phyloP scores from a whole-genome alignment of 805 yeast species.

The Metschnikowia borealis region DNA sequence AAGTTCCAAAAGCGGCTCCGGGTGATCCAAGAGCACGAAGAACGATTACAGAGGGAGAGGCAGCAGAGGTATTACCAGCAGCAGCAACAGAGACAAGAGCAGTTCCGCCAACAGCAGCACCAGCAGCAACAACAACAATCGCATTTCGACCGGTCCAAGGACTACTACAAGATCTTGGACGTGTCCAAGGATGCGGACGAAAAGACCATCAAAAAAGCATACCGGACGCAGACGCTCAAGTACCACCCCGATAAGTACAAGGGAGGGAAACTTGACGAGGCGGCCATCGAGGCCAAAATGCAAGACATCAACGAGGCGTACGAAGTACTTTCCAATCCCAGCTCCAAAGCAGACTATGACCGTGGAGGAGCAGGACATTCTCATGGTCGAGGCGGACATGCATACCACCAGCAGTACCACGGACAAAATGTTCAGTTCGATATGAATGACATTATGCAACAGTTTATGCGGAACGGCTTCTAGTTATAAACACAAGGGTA shows the following conservation, averaged over 20 bases:
- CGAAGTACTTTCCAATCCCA: conserved; percentile 71
- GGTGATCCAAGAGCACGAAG: conserved; percentile 30
- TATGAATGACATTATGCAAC: conserved; percentile 16
- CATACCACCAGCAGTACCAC: conserved; percentile 5
- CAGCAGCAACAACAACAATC: conserved; percentile 26
- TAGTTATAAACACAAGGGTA: not conserved
- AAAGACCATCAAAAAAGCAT: conserved; percentile 72
- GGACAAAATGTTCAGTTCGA: conserved; percentile 11
- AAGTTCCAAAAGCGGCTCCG: conserved; percentile 32
- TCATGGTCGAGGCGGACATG: conserved; percentile 7
- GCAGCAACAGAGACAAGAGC: conserved; percentile 33
- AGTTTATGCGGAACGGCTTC: conserved; percentile 11
- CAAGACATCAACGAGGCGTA: conserved; percentile 91
- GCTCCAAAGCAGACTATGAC: conserved; percentile 64
- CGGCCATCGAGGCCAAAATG: conserved; percentile 77
- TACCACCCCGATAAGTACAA: conserved; percentile 92
- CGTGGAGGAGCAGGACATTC: conserved; percentile 29
- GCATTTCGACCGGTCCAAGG: conserved; percentile 46
- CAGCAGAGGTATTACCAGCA: conserved; percentile 28
- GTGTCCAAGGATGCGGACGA: conserved; percentile 64
- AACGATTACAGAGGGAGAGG: conserved; percentile 15
- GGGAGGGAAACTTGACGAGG: conserved; percentile 57
- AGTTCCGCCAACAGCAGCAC: conserved; percentile 43
- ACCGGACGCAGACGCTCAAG: conserved; percentile 70
- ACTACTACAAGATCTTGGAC: conserved; percentile 77